These are phyloP conservation scores for Hypholoma fasciculare DNA, from an alignment of 768 basidiomycete genomes.

Conservation along the genomic window DNA sequence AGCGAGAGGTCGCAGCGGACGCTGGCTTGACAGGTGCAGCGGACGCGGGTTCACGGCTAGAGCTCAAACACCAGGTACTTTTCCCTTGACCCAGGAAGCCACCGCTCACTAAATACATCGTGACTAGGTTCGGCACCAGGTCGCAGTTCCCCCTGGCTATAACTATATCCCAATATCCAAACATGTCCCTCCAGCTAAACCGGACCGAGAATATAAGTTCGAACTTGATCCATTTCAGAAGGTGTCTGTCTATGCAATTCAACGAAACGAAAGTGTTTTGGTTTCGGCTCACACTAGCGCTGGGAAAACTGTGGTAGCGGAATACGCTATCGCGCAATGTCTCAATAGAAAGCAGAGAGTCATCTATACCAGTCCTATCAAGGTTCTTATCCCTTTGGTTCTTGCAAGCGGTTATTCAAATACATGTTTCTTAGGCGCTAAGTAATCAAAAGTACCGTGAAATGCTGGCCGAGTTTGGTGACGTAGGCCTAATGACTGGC, in stretches of 20 bases:
- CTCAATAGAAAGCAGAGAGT: slow-evolving; percentile 92
- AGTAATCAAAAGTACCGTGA: slow-evolving; percentile 99
- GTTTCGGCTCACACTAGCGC: slow-evolving; percentile 99
- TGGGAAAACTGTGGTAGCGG: slow-evolving; percentile 98
- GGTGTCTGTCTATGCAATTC: slow-evolving; percentile 93
- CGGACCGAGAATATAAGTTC: slow-evolving; percentile 93
- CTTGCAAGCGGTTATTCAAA: slow-evolving; percentile 17
- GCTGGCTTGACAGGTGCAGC: slow-evolving; percentile 76
- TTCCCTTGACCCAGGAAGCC: too few species aligned
- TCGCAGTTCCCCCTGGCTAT: slow-evolving; percentile 92
- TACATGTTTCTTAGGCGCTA: slow-evolving; percentile 65
- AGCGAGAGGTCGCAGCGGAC: slow-evolving; percentile 86
- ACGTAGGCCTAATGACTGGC: slow-evolving; percentile 98
- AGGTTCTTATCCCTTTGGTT: slow-evolving; percentile 58
- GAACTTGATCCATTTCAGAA: slow-evolving; percentile 96
- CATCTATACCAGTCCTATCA: slow-evolving; percentile 99
- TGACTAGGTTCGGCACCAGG: slow-evolving; percentile 89
- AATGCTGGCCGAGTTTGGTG: slow-evolving; percentile 95
- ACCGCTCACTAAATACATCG: neutral
- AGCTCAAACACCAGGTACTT: slow-evolving; percentile 77
- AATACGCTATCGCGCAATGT: slow-evolving; percentile 98
- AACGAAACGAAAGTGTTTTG: slow-evolving; percentile 95
- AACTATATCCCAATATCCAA: slow-evolving; percentile 87
- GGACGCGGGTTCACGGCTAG: slow-evolving; percentile 67
- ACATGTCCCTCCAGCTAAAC: slow-evolving; percentile 89